phyloP scores from a whole-genome alignment of 2,329 filamentous ascomycete genomes.

The Botrytis squamosa region DNA sequence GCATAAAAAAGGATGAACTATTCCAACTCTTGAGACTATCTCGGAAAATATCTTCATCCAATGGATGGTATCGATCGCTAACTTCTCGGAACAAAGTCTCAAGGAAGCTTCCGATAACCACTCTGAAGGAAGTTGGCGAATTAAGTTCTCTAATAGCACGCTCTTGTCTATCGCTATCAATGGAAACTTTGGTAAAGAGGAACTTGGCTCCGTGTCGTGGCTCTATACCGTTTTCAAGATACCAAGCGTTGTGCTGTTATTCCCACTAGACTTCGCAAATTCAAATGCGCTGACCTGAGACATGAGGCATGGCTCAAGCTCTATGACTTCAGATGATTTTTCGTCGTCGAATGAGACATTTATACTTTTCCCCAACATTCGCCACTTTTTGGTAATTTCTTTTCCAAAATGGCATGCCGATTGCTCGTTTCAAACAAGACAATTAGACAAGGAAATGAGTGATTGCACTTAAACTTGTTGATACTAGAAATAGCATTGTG shows the following conservation, averaged over 20 bases:
- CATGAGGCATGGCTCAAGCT: slow-evolving; percentile 30
- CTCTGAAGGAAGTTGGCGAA: slow-evolving; percentile 56
- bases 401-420: slow-evolving; percentile 55
- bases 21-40: slow-evolving; percentile 55
- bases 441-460: slow-evolving; percentile 60
- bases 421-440: slow-evolving; percentile 55
- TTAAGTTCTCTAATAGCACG: slow-evolving; percentile 51
- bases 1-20: slow-evolving; percentile 50
- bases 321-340: slow-evolving; percentile 24
- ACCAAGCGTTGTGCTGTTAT: slow-evolving; percentile 52
- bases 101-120: slow-evolving; percentile 54
- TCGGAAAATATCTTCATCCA: slow-evolving; percentile 54
- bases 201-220: slow-evolving; percentile 35
- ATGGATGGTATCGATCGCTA: slow-evolving; percentile 57
- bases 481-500: slow-evolving; percentile 7
- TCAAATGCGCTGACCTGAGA: slow-evolving; percentile 45
- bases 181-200: slow-evolving; percentile 25
- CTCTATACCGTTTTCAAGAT: slow-evolving; percentile 56
- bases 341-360: slow-evolving; percentile 25
- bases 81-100: slow-evolving; percentile 54
- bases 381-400: slow-evolving; percentile 34
- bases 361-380: slow-evolving; percentile 31
- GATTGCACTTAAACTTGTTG: slow-evolving; percentile 50
- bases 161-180: slow-evolving; percentile 39
- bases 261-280: slow-evolving; percentile 48